Evolutionary conservation across 306 rosid species (phyloP), one percentile per base, ranked within the genome.

Genomic region (Glycine soja): DNA sequence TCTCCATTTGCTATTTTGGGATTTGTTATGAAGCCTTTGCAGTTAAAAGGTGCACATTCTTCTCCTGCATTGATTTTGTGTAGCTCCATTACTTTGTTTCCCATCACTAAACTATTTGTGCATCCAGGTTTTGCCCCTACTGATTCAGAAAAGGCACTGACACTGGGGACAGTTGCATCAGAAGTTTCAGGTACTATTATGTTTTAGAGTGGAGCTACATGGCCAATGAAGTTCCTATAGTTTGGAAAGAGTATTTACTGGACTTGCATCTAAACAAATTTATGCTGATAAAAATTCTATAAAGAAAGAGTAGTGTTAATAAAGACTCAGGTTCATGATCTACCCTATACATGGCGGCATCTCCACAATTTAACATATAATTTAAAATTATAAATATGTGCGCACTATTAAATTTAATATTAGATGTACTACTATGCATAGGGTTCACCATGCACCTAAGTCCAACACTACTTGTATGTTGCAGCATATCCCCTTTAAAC

Each of bases 1-100:
- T 85, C 89, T 88, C 92, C 99, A 16, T 95, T 95, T 86, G 95
- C 90, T 73, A 66, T 92, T 85, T 86, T 91, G 71, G 97, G 97
- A 36, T 93, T 92, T 81, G 43, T 86, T 62, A 84, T 93, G 88
- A 91, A 92, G 85, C 99, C 99, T 72, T 85, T 95, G 84, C 88
- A 88, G 72, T 50, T 93, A 85, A 93, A 95, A 90, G 99, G 98
- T 95, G 83, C 63, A 42, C 48, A 67, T 59, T 68, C 70, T 65
- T 71, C n/a, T 82, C 80, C 46, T 69, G 52, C 79, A 62, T 72
- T 78, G 64, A 47, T 58, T 70, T 75, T 64, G 51, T 82, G 40
- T 80, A n/a, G 70, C 77, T 40, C 62, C 61, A 56, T 57, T 18
- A 66, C 11, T 54, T 66, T 50, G 43, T 81, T 70, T 80, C 13